Evolutionary conservation across 139 green algal genomes (phyloP).

Genomic region (Zygnema cylindricum): DNA sequence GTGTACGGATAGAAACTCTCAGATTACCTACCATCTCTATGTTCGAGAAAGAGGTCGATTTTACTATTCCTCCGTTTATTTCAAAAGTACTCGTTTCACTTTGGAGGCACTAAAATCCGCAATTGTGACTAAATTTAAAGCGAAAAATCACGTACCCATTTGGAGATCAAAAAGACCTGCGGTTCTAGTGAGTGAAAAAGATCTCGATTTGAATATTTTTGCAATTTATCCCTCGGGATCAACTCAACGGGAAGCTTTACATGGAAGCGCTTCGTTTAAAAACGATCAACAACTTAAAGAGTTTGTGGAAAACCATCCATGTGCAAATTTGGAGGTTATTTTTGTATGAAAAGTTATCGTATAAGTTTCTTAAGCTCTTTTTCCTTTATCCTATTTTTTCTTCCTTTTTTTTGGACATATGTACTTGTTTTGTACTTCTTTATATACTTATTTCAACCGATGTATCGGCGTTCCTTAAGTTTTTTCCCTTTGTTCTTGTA

Average conservation of each 20-base stretch:
- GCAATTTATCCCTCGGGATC: slow-evolving; percentile 35
- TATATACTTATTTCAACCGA: no score
- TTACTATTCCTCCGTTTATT: slow-evolving; percentile 39
- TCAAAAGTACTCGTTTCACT: slow-evolving; percentile 21
- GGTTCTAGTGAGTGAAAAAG: slow-evolving; percentile 5
- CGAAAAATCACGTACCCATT: slow-evolving; percentile 32
- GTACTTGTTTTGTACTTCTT: no score
- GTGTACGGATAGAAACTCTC: slow-evolving; percentile 1
- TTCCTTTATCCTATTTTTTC: no score
- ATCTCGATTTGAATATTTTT: slow-evolving; percentile 15
- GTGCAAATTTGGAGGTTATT: slow-evolving; percentile 48
- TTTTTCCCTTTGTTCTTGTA: no score
- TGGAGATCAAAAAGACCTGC: slow-evolving; percentile 36
- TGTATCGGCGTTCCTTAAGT: no score
- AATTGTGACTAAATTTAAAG: not conserved
- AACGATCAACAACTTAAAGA: slow-evolving; percentile 25
- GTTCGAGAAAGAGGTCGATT: slow-evolving; percentile 48
- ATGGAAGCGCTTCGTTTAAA: slow-evolving; percentile 40
- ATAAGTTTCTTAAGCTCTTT: no score
- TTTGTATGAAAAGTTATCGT: slow-evolving; percentile 60
- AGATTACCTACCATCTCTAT: slow-evolving; percentile 42
- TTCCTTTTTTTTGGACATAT: no score
- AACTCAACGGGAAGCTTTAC: slow-evolving; percentile 53
- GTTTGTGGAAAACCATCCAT: slow-evolving; percentile 35
- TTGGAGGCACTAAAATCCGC: slow-evolving; percentile 15